phyloP scores from a whole-genome alignment of 768 basidiomycete genomes.

The Boletus sensibilis region DNA sequence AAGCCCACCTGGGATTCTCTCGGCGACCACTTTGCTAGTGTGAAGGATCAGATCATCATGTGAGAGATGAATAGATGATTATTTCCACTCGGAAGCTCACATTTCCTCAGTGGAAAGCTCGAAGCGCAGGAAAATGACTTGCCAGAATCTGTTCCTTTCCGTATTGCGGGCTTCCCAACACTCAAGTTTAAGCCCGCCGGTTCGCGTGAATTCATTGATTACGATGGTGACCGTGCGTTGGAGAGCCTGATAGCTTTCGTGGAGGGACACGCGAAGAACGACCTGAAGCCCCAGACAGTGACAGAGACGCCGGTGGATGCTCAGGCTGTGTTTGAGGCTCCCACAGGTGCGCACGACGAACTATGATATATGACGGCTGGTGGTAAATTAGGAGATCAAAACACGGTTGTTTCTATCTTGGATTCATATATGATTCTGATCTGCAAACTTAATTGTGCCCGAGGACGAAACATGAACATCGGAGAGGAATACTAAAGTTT shows the following conservation, averaged over 20 bases:
- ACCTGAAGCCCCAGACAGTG: conserved; percentile 43
- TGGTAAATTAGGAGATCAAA: conserved; percentile 19
- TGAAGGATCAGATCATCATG: conserved; percentile 79
- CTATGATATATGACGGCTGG: conserved; percentile 19
- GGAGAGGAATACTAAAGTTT: conserved; percentile 52
- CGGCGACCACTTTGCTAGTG: conserved; percentile 75
- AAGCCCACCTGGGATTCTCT: conserved; percentile 92
- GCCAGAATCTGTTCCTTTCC: conserved; percentile 85
- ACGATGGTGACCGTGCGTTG: conserved; percentile 86
- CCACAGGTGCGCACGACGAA: conserved; percentile 29
- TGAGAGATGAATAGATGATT: conserved; percentile 37
- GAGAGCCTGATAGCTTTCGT: conserved; percentile 85
- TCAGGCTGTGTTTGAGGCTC: conserved; percentile 28
- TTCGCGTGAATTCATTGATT: conserved; percentile 81
- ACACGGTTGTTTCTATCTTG: conserved; percentile 22
- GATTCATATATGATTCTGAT: conserved; percentile 17
- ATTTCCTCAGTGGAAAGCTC: conserved; percentile 75
- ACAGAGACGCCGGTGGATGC: conserved; percentile 21
- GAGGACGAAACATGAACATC: neutral
- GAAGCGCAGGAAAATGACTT: conserved; percentile 97
- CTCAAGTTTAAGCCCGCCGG: conserved; percentile 96
- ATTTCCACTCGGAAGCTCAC: conserved; percentile 5
- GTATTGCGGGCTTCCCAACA: conserved; percentile 87
- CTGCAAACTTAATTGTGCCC: conserved; percentile 5
- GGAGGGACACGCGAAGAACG: conserved; percentile 77